Evolutionary conservation across 495 filamentous ascomycete species (phyloP).

Genomic region (Aspergillus nidulans): DNA sequence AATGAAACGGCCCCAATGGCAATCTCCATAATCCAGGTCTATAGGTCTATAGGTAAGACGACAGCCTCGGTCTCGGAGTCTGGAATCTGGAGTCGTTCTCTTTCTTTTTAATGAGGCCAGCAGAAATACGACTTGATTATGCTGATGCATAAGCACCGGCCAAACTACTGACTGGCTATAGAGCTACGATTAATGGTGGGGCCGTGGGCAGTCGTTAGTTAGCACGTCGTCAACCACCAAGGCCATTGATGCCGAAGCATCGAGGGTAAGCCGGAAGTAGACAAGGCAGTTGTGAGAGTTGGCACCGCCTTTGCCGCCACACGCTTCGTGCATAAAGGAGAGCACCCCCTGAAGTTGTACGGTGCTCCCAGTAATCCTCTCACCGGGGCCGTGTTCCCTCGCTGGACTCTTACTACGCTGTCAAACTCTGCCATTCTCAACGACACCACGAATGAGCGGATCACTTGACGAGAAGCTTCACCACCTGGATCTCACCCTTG

Average conservation of each 20-base stretch:
- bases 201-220: background rate
- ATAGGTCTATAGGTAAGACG: background rate
- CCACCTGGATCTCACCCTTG: background rate
- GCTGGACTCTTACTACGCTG: background rate
- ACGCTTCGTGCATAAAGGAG: background rate
- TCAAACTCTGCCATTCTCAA: background rate
- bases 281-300: background rate
- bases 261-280: background rate
- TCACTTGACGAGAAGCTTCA: background rate
- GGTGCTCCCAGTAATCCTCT: background rate
- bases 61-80: background rate
- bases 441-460: background rate
- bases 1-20: background rate
- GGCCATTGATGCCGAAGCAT: background rate
- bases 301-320: background rate
- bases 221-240: background rate
- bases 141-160: background rate
- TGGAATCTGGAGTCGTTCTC: background rate
- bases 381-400: background rate
- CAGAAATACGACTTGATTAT: background rate
- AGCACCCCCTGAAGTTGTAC: background rate
- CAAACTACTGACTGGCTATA: background rate
- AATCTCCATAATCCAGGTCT: background rate
- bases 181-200: background rate
- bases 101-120: background rate